These are phyloP conservation scores for Coriaria nepalensis DNA, from an alignment of 306 rosid genomes.

Conservation along the genomic window DNA sequence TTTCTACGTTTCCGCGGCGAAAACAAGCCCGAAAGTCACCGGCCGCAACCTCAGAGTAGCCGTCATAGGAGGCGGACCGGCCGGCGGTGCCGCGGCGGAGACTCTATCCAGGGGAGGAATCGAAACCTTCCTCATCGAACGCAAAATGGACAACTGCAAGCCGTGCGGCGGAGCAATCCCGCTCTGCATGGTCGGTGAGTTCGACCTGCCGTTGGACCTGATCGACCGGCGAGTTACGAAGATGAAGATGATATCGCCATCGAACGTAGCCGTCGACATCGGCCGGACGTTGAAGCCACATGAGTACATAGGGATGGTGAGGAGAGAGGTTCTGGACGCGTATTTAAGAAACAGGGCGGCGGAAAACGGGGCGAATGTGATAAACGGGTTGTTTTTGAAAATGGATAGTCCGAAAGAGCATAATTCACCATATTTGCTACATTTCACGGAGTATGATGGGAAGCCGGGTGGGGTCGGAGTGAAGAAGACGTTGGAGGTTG, in stretches of 20 bases:
- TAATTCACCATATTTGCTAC: constrained; percentile 57
- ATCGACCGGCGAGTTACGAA: constrained; percentile 90
- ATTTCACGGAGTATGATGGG: constrained; percentile 55
- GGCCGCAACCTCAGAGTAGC: constrained; percentile 87
- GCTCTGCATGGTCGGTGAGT: constrained; percentile 94
- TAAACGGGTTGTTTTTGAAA: constrained; percentile 75
- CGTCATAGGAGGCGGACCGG: constrained; percentile 78
- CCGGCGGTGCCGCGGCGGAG: constrained; percentile 79
- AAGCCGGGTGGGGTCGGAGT: constrained; percentile 62
- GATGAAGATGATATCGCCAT: constrained; percentile 99
- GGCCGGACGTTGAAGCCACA: constrained; percentile 79
- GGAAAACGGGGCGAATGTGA: constrained; percentile 62
- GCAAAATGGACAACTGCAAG: constrained; percentile 89
- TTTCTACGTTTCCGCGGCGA: constrained; percentile 36
- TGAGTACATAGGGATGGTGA: constrained; percentile 92
- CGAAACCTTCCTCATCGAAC: constrained; percentile 73
- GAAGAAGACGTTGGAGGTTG: constrained; percentile 66
- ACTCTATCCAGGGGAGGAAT: constrained; percentile 68
- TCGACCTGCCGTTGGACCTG: constrained; percentile 71
- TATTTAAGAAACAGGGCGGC: constrained; percentile 60
- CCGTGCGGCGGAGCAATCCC: constrained; percentile 99
- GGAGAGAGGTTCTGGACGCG: constrained; percentile 78
- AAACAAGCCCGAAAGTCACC: constrained; percentile 49
- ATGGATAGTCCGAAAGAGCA: constrained; percentile 59
- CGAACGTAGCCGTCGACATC: constrained; percentile 90